A percentile compares a stretch with the other conserved stretches of the same genome.
Evolutionary conservation across 2,329 filamentous ascomycete species (phyloP).

Genomic region (Fusarium clavum): DNA sequence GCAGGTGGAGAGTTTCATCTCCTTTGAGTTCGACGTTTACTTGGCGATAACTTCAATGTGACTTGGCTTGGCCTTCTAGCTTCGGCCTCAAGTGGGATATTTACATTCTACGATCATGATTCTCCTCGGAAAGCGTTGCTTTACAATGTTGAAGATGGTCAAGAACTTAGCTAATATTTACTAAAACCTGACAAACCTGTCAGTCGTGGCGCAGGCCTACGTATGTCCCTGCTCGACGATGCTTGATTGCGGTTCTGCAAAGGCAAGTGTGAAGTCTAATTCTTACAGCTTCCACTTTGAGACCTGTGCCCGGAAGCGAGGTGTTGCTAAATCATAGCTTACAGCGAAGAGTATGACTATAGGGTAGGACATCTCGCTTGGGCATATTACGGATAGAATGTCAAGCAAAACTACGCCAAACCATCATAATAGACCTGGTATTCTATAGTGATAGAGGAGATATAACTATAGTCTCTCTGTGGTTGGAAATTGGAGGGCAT

Average conservation of each 20-base stretch:
- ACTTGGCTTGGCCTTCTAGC: not conserved
- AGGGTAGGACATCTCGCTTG: constrained; percentile 8
- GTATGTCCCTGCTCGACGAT: not conserved
- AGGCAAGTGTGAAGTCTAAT: constrained; percentile 16
- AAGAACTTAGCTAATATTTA: constrained; percentile 4
- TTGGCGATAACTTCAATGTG: constrained; percentile 7
- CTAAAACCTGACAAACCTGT: constrained; percentile 4
- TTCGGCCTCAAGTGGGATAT: constrained; percentile 4
- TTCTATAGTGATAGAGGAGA: not conserved
- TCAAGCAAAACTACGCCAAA: not conserved
- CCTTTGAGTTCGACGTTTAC: constrained; percentile 11
- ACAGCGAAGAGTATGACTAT: not conserved
- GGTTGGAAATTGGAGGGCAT: not conserved
- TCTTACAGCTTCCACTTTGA: constrained; percentile 6
- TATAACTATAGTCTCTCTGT: not conserved
- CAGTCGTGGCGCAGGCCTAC: constrained; percentile 10
- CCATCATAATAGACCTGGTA: no score
- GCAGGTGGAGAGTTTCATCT: constrained; percentile 18
- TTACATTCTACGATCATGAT: not conserved
- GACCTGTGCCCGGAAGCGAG: not conserved
- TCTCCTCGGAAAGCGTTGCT: not conserved
- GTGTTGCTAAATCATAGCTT: not conserved
- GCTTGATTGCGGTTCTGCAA: not conserved
- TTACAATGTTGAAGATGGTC: not conserved
- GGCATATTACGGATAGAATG: not conserved